Conservation (phyloP, 768 basidiomycete genomes). For the Phlebiopsis flavidoalba region DNA sequence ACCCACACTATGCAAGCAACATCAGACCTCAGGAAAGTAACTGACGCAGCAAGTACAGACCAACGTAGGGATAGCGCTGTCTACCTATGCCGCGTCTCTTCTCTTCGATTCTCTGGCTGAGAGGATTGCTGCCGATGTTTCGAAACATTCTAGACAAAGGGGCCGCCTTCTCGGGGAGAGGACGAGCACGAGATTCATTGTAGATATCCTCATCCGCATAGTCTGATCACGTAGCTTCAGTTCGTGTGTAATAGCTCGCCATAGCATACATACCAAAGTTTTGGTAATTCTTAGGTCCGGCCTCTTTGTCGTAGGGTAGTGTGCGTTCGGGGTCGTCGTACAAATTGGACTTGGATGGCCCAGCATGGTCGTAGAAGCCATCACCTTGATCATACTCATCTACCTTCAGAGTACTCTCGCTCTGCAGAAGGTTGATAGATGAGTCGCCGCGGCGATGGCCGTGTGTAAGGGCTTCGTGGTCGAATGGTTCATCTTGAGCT, state of each 20-base stretch:
- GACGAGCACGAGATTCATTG: constrained; percentile 20
- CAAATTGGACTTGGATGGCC: constrained; percentile 2
- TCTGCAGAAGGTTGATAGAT: constrained; percentile 4
- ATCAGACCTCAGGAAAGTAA: neutral
- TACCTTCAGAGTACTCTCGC: neutral
- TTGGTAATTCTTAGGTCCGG: neutral
- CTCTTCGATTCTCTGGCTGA: constrained; percentile 77
- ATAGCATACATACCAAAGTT: constrained; percentile 6
- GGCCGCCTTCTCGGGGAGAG: constrained; percentile 34
- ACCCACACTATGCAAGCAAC: constrained; percentile 49
- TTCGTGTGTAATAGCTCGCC: neutral
- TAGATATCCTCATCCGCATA: constrained; percentile 51
- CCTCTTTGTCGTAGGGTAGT: neutral
- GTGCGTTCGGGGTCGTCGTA: constrained; percentile 5
- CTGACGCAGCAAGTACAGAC: constrained; percentile 35
- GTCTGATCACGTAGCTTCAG: constrained; percentile 35
- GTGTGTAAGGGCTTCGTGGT: constrained; percentile 5
- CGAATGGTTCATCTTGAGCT: constrained; percentile 14
- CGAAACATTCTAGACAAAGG: constrained; percentile 40
- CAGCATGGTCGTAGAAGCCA: constrained; percentile 6
- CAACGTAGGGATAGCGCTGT: constrained; percentile 74
- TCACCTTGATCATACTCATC: constrained; percentile 1
- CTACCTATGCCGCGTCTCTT: constrained; percentile 83
- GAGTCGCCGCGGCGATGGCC: constrained; percentile 10
- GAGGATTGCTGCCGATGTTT: constrained; percentile 42